Base-by-base conservation (phyloP, 2,329 filamentous ascomycete genomes). In the Knufia petricola region DNA sequence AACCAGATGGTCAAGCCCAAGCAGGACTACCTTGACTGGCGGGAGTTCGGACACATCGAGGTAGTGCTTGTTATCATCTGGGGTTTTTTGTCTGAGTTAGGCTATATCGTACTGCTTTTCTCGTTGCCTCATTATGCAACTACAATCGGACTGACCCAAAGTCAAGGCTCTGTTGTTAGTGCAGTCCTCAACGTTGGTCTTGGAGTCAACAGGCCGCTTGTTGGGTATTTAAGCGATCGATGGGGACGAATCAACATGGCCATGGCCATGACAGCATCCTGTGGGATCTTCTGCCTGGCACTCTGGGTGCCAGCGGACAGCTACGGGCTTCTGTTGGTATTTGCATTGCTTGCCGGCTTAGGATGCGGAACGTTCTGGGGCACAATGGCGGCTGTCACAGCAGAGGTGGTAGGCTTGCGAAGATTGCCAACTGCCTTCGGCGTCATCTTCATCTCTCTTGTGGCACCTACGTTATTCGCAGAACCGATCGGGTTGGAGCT, bases 111-210 rank as follows among this genome's bases (percentile, higher is more conserved):
- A 2, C 53, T 74, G 17, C 56, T 75, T 1, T 73, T 66, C 54
- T 69, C 66, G 4, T 51, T 76, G n/a, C 66, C 70, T 0, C 68
- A 70, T 49, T 76, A 71, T 53, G 70, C 68, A 1, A 53, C 63
- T 8, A 69, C 63, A 8, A 66, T 73, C 13, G 69, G 69, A 0
- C 55, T 75, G 1, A 59, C 58, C 17, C 55, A 62, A 24, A 50
- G 54, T 1, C 63, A 73, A 50, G 69, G 70, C 2, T 64, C 67
- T 1, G 58, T 61, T 17, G 50, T 72, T 8, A 68, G 65, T 17
- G 71, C 65, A 0, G 50, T 74, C 6, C 54, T 76, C 26, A 75
- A 75, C 51, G 53, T 75, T 1, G 72, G 73, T 0, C 71, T 69
- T 2, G 69, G 67, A 0, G 38, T 75, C 26, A 72, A 72, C 13